Conservation (phyloP, 208 protist species). For the Acanthamoeba triangularis region DNA sequence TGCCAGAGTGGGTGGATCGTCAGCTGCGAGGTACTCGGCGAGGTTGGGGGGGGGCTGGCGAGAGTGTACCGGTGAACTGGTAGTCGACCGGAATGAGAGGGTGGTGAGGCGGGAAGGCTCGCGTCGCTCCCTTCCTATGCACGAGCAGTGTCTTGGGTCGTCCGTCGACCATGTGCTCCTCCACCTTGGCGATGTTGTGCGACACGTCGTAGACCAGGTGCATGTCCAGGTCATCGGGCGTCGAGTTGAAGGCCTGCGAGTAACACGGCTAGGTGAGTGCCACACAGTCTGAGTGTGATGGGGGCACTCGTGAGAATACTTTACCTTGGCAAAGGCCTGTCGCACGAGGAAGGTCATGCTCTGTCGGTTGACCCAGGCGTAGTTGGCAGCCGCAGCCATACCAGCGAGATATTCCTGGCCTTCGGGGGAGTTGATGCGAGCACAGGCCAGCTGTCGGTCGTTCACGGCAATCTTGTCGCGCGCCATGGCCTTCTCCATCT, state of each 20-base stretch:
- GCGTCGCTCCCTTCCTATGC: constrained; percentile 95
- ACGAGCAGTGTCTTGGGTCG: constrained; percentile 89
- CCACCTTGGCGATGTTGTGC: constrained; percentile 96
- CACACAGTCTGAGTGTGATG: too few relatives aligned
- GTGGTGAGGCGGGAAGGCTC: constrained; percentile 94
- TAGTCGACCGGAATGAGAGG: constrained; percentile 94
- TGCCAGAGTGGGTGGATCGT: constrained; percentile 61
- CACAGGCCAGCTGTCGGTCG: constrained; percentile 93
- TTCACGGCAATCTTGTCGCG: constrained; percentile 91
- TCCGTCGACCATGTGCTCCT: constrained; percentile 93
- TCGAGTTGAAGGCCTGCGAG: constrained; percentile 74
- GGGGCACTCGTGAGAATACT: too few relatives aligned
- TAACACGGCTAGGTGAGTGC: constrained; percentile 61
- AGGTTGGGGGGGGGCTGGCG: neutral
- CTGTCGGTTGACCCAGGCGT: constrained; percentile 93
- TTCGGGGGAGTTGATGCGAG: constrained; percentile 90
- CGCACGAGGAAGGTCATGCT: constrained; percentile 92
- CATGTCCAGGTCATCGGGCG: constrained; percentile 93
- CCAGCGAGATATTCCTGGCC: constrained; percentile 92
- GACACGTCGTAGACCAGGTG: constrained; percentile 95
- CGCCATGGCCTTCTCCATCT: constrained; percentile 92
- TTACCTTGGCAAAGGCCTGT: constrained; percentile 86
- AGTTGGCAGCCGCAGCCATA: constrained; percentile 94
- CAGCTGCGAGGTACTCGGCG: neutral
- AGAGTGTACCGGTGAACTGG: constrained; percentile 75